Evolutionary conservation across 306 rosid species (phyloP).

Genomic region (Clitoria ternatea): DNA sequence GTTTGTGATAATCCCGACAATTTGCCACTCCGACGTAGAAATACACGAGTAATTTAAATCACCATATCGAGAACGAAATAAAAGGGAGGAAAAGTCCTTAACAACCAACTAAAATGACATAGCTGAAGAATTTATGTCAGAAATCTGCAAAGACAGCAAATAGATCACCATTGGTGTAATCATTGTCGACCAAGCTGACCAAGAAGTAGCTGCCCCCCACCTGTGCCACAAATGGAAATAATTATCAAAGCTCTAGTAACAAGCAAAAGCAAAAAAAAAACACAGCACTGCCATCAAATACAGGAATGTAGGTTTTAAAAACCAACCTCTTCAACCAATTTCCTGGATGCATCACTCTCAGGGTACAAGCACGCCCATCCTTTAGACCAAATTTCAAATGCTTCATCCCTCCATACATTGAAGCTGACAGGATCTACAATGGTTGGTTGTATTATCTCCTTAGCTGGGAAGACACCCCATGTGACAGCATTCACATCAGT

Average conservation of each 20-base stretch:
- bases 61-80: not conserved
- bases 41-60: not conserved
- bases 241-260: not conserved
- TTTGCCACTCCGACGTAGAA: conserved; percentile 13
- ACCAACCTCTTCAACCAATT: conserved; percentile 81
- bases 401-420: conserved; percentile 90
- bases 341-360: conserved; percentile 70
- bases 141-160: conserved; percentile 59
- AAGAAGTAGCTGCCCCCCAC: conserved; percentile 66
- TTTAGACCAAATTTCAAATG: conserved; percentile 89
- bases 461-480: conserved; percentile 97
- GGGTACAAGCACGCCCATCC: conserved; percentile 83
- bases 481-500: conserved; percentile 88
- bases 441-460: conserved; percentile 94
- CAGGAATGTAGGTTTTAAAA: not conserved
- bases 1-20: not conserved
- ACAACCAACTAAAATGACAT: conserved; percentile 16
- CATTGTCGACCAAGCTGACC: conserved; percentile 97
- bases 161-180: conserved; percentile 62
- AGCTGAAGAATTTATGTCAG: conserved; percentile 31
- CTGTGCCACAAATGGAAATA: conserved; percentile 46
- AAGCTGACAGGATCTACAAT: conserved; percentile 92
- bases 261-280: not conserved
- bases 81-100: not conserved
- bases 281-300: not conserved